phyloP scores from a whole-genome alignment of 1,139 yeast genomes.

The Scheffersomyces titani region DNA sequence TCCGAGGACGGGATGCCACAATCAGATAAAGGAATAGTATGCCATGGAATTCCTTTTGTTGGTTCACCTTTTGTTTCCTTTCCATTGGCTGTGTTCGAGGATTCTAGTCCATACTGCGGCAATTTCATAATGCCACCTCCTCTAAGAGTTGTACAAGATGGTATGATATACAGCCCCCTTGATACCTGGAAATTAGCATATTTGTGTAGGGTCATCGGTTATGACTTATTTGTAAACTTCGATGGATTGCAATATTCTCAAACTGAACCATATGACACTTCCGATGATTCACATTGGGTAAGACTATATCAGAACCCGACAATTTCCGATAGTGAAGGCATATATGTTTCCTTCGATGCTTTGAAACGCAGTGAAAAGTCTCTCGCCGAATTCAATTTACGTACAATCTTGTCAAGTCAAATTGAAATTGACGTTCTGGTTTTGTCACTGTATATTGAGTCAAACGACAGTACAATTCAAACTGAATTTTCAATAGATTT shows the following conservation, averaged over 20 bases:
- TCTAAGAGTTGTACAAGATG: background rate
- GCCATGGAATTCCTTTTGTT: background rate
- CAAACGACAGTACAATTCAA: background rate
- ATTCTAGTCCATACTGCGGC: background rate
- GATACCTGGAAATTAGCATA: background rate
- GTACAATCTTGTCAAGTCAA: background rate
- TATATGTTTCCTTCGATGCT: background rate
- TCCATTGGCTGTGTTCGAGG: background rate
- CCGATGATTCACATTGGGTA: background rate
- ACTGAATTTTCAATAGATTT: background rate
- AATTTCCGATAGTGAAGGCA: background rate
- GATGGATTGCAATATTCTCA: background rate
- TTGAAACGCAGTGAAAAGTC: background rate
- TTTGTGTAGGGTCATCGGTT: background rate
- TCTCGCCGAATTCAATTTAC: background rate
- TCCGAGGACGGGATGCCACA: background rate
- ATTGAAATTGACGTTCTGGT: background rate
- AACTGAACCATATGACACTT: background rate
- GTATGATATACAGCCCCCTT: background rate
- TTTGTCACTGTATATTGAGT: background rate
- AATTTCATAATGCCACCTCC: background rate
- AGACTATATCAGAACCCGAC: background rate
- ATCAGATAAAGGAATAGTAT: background rate
- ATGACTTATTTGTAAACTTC: background rate
- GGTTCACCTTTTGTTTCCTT: background rate